Evolutionary conservation across 306 rosid genomes (phyloP).

Genomic region (Glycyrrhiza uralensis): DNA sequence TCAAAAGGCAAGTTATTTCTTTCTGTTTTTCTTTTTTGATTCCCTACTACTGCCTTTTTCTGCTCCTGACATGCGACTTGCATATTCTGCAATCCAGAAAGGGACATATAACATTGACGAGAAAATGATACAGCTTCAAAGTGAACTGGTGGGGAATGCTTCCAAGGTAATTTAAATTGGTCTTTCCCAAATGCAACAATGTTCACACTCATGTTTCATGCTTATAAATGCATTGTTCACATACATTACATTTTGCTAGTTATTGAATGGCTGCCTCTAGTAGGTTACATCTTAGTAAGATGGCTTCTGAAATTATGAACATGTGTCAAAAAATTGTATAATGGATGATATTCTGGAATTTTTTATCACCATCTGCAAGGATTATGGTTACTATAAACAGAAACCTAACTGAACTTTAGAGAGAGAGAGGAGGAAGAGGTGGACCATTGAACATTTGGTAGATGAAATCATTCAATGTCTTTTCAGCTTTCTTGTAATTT

Average conservation of each 20-base stretch:
- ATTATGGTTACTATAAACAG: not conserved
- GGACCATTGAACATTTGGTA: not conserved
- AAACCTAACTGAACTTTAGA: not conserved
- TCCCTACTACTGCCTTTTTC: not conserved
- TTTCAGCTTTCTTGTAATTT: not conserved
- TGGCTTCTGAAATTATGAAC: not conserved
- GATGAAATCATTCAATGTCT: not conserved
- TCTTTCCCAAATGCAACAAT: constrained; percentile 1
- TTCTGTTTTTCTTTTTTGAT: not conserved
- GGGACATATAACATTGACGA: constrained; percentile 62
- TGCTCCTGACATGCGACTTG: constrained; percentile 3
- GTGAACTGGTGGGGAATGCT: constrained; percentile 80
- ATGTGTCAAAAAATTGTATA: not conserved
- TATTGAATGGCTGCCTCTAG: not conserved
- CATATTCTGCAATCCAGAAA: constrained; percentile 45
- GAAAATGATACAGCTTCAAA: constrained; percentile 67
- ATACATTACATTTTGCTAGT: not conserved
- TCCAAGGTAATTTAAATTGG: constrained; percentile 59
- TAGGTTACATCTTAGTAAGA: not conserved
- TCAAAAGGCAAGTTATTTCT: not conserved
- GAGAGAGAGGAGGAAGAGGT: not conserved
- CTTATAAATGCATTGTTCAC: constrained; percentile 1
- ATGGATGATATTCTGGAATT: not conserved
- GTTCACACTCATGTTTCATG: not conserved
- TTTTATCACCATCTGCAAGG: not conserved